Conservation (phyloP, 495 filamentous ascomycete genomes). For the Hypoxylon subgilvum region DNA sequence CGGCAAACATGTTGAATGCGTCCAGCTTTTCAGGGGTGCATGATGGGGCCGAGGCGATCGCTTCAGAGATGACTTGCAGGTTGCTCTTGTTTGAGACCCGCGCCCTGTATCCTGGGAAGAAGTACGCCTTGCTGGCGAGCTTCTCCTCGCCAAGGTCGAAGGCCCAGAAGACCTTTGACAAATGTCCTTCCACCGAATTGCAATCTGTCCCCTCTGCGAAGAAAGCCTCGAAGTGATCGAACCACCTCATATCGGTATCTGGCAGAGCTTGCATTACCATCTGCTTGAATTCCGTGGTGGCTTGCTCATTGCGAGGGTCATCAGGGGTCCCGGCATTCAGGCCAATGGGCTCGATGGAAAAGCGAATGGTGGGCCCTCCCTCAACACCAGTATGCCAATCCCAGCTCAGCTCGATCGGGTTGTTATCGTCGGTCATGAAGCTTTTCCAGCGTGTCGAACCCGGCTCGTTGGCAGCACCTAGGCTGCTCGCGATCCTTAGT, state of each 20-base stretch:
- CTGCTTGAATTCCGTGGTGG: conserved; percentile 14
- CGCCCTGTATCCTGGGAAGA: conserved; percentile 39
- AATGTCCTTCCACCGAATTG: conserved; percentile 10
- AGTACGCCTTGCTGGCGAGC: conserved; percentile 38
- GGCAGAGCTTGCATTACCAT: conserved; percentile 12
- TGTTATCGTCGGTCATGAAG: conserved; percentile 50
- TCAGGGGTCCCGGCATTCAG: conserved; percentile 25
- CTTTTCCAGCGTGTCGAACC: conserved; percentile 38
- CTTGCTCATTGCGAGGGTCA: conserved; percentile 37
- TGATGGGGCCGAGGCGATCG: conserved; percentile 24
- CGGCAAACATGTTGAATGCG: conserved; percentile 16
- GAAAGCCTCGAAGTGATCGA: conserved; percentile 35
- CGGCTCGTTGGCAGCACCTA: conserved; percentile 7
- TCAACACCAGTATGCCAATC: conserved; percentile 31
- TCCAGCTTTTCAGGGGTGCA: conserved; percentile 7
- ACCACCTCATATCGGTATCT: conserved; percentile 24
- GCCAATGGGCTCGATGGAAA: conserved; percentile 43
- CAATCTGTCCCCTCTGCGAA: neutral
- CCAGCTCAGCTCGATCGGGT: conserved; percentile 49
- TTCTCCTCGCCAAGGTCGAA: conserved; percentile 38
- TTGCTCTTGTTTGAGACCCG: conserved; percentile 12
- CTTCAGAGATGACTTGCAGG: conserved; percentile 27
- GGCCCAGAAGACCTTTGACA: conserved; percentile 37
- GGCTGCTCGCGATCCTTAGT: conserved; percentile 1
- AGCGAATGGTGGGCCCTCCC: conserved; percentile 38